Evolutionary conservation across 192 early-diverging fungal species (phyloP), one percentile per base, ranked within the genome.

Genomic region (Entomortierella lignicola): DNA sequence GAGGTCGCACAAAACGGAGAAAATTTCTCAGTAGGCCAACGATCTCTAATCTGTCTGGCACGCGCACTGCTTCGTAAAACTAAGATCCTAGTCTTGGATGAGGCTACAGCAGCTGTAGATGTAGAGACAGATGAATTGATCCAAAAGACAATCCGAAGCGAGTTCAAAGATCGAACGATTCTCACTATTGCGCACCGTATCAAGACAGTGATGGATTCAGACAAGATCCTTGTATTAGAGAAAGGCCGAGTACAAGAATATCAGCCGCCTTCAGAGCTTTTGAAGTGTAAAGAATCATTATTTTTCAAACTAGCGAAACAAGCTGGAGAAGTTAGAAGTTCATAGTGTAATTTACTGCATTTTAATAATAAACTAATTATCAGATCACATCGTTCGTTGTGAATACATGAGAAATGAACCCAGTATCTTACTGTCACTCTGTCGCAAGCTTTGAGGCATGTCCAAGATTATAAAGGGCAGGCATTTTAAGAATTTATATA

Each of bases 21-120:
- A 20, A 96, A 97, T 81, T 93, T 95, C 60, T 94, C 91, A 20
- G 90, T 90, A 27, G 93, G 93, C 18, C 92, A 94, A 77, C 69
- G 90, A 25, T 92, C 93, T 68, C 71, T 92, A 57, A 81, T 93
- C 12, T 86, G 86, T 25, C 72, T 93, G 41, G 92, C 92, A 0
- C 86, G 92, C 27, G 92, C 92, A 0, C 60, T 93, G 15, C 77
- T 94, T 5, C 83, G 94, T 15, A 88, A 88, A 23, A 92, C 93
- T 53, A 89, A 85, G 26, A 83, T 96, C 25, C 71, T 97, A 54
- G 86, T 95, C 2, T 64, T 97, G 29, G 96, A 96, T 82, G 95
- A 97, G 72, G 94, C 94, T 1, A 94, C 93, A 4, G 94, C 94
- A 6, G 83, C 89, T 26, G 81, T 85, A 63, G 86, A 84, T 39